Evolutionary conservation across 208 protist genomes (phyloP), one percentile per base, ranked within the genome.

Genomic region (Leishmania braziliensis): DNA sequence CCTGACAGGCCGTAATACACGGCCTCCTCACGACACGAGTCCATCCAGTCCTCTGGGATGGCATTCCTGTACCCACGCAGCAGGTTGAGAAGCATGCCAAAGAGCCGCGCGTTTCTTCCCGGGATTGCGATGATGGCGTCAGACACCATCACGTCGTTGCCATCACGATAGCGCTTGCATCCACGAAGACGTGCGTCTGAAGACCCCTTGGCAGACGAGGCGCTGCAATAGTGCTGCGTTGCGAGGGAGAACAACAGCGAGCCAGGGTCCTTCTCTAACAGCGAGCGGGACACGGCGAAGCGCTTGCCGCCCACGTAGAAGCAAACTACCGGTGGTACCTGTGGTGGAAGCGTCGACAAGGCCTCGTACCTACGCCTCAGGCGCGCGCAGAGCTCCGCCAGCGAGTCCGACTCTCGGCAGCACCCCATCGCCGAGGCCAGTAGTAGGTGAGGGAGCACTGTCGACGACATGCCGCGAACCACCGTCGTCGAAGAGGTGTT

Each of bases 211-310:
- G 23, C 46, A 5, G 71, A 46, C 5, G 8, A 51, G 1, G 16
- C 5, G 8, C 56, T 3, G 18, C 58, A 73, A 63, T 83, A 95
- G 77, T 92, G 89, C 39, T 84, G 26, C 48, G 62, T 70, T 23
- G 81, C 79, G 48, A 94, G 81, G 8, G 88, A 58, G 82, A 93
- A 94, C 53, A 95, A 80, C 58, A 95, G 84, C 36, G 92, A 95
- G 33, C 91, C 85, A 20, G 88, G 88, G 54, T 95, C 92, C 70
- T 91, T 90, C 70, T 86, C 83, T 3, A 95, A 54, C 4, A 89
- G 29, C 0, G 72, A 58, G 12, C 87, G 82, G 1, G 77, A 83
- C 50, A 94, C 85, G 5, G 88, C 81, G 63, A 95, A 95, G 23
- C 20, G 16, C 48, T 62, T 74, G 18, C 81, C 89, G 39, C 88